Evolutionary conservation across 2,329 filamentous ascomycete species (phyloP).

Genomic region (Penicillium digitatum): DNA sequence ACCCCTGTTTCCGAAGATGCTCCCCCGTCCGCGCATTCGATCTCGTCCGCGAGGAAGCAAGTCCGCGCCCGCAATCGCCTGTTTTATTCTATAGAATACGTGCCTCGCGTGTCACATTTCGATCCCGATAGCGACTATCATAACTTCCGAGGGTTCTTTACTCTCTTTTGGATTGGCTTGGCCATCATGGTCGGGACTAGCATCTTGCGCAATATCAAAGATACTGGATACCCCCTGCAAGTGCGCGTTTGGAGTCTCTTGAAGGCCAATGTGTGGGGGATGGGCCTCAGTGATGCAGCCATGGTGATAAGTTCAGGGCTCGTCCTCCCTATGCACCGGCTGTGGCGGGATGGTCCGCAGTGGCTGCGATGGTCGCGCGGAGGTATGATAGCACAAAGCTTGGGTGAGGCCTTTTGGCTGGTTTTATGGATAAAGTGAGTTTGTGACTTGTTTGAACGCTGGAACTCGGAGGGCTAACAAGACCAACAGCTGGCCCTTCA

Average conservation of each 20-base stretch:
- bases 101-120: constrained; percentile 88
- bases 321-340: constrained; percentile 67
- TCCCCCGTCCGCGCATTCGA: constrained; percentile 82
- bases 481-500: constrained; percentile 65
- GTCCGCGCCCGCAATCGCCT: constrained; percentile 75
- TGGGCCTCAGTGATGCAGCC: constrained; percentile 74
- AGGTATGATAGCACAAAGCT: constrained; percentile 78
- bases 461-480: constrained; percentile 17
- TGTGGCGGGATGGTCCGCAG: constrained; percentile 57
- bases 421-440: constrained; percentile 68
- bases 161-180: constrained; percentile 94
- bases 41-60: constrained; percentile 79
- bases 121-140: constrained; percentile 87
- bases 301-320: constrained; percentile 77
- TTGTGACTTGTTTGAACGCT: background rate
- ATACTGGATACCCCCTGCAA: constrained; percentile 81
- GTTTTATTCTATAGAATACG: constrained; percentile 90
- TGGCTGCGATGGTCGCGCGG: constrained; percentile 67
- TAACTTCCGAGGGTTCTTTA: constrained; percentile 96
- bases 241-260: constrained; percentile 86
- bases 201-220: constrained; percentile 88
- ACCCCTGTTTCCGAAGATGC: constrained; percentile 85
- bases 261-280: constrained; percentile 80
- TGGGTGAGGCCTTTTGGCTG: constrained; percentile 77
- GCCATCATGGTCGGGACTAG: constrained; percentile 96